A percentile compares a stretch with the other conserved stretches of the same genome.
phyloP scores from a whole-genome alignment of 192 early-diverging fungal species.

The Funneliformis mosseae region DNA sequence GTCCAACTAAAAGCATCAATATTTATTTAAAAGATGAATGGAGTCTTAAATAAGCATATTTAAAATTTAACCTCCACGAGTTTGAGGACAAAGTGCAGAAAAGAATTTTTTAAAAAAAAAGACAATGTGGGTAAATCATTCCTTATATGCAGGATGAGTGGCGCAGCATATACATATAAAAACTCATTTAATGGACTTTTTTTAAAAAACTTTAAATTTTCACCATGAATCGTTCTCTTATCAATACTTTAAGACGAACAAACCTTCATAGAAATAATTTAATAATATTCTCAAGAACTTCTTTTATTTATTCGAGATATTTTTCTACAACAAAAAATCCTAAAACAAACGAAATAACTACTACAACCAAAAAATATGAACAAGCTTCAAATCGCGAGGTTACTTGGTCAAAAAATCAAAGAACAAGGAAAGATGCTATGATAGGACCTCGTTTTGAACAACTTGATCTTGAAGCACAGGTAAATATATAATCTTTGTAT shows the following conservation, averaged over 20 bases:
- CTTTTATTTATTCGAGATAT: not conserved
- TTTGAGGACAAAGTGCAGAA: too few relatives aligned
- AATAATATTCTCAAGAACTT: not conserved
- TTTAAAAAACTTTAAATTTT: too few relatives aligned
- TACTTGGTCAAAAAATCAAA: slow-evolving; percentile 81
- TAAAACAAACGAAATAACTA: not conserved
- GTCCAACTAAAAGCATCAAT: too few relatives aligned
- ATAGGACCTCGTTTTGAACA: slow-evolving; percentile 87
- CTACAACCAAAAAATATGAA: not conserved
- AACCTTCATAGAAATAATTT: not conserved
- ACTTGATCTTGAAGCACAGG: slow-evolving; percentile 77
- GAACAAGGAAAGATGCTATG: slow-evolving; percentile 67
- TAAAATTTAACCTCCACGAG: too few relatives aligned
- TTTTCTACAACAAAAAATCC: not conserved
- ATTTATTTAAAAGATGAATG: too few relatives aligned
- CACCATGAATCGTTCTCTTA: not conserved
- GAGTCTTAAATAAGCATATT: too few relatives aligned
- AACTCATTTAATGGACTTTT: too few relatives aligned
- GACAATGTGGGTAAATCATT: too few relatives aligned
- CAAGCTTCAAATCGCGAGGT: not conserved
- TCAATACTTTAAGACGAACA: not conserved
- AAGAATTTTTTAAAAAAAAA: too few relatives aligned
- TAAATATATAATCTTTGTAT: slow-evolving; percentile 33
- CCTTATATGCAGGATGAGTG: too few relatives aligned
- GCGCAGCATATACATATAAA: too few relatives aligned